These are phyloP conservation scores for Hypholoma sublateritium DNA, from an alignment of 768 basidiomycete species.

Conservation along the genomic window DNA sequence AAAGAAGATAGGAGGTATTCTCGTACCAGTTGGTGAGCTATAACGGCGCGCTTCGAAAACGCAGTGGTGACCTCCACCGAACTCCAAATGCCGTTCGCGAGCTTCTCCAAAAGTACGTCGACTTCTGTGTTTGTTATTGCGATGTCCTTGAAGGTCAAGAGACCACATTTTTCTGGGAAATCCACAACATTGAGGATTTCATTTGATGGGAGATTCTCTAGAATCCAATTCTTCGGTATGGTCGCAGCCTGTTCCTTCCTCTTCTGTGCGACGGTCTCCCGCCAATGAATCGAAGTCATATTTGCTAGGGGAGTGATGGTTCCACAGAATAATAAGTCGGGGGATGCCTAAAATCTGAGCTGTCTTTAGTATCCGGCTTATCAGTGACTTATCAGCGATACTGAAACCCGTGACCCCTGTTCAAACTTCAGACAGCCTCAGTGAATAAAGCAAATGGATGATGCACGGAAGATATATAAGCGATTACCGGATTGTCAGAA, in stretches of 20 bases:
- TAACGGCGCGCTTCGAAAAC: slow-evolving; percentile 73
- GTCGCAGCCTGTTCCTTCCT: slow-evolving; percentile 47
- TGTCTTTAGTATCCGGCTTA: no score
- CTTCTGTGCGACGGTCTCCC: slow-evolving; percentile 53
- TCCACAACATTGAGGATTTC: slow-evolving; percentile 49
- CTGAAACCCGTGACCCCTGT: no score
- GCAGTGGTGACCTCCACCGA: slow-evolving; percentile 70
- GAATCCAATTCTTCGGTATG: slow-evolving; percentile 68
- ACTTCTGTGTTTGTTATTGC: slow-evolving; percentile 46
- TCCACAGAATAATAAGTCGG: no score
- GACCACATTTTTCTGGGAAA: slow-evolving; percentile 54
- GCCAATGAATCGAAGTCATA: slow-evolving; percentile 35
- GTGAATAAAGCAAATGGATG: no score
- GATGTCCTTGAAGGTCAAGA: slow-evolving; percentile 54
- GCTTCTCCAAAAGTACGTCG: slow-evolving; percentile 46
- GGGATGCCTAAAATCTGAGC: no score
- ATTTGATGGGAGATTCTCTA: slow-evolving; percentile 45
- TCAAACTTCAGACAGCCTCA: no score
- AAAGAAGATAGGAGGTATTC: neutral
- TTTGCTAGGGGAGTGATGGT: no score
- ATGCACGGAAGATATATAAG: no score
- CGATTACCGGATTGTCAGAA: no score
- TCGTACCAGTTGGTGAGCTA: slow-evolving; percentile 77
- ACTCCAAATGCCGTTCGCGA: slow-evolving; percentile 57
- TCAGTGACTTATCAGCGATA: no score